phyloP scores from a whole-genome alignment of 306 rosid genomes.

The Sesbania bispinosa region DNA sequence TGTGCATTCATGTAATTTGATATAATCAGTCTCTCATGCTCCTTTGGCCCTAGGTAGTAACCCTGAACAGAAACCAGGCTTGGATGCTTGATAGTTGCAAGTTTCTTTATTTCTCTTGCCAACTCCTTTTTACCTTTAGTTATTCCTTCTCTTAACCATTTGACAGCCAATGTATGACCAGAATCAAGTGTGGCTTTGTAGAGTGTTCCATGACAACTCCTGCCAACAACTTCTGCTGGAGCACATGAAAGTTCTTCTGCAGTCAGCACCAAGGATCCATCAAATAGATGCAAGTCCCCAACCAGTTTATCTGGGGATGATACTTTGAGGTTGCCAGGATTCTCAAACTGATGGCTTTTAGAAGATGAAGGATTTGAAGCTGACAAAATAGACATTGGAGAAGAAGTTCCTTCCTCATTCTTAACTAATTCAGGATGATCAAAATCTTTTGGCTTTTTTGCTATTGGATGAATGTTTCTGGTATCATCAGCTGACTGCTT shows the following conservation, averaged over 20 bases:
- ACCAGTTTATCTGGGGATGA: conserved; percentile 59
- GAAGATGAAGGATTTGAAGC: conserved; percentile 62
- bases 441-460: conserved; percentile 29
- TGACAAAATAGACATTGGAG: conserved; percentile 54
- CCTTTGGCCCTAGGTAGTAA: conserved; percentile 69
- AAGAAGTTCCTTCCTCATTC: conserved; percentile 41
- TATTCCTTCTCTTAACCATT: conserved; percentile 76
- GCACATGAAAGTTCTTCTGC: conserved; percentile 76
- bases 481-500: too few relatives aligned
- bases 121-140: conserved; percentile 78
- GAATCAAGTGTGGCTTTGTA: conserved; percentile 72
- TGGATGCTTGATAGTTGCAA: conserved; percentile 73
- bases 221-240: conserved; percentile 67
- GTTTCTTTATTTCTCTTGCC: conserved; percentile 73
- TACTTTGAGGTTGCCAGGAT: conserved; percentile 35
- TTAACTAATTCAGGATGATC: conserved; percentile 32
- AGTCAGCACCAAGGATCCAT: conserved; percentile 55
- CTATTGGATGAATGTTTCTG: conserved; percentile 24
- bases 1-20: conserved; percentile 61
- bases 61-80: conserved; percentile 67
- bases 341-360: conserved; percentile 44
- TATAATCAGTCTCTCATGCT: conserved; percentile 65
- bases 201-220: conserved; percentile 79
- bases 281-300: conserved; percentile 67
- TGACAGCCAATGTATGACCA: conserved; percentile 63